phyloP scores from a whole-genome alignment of 139 green algal species.

The Chlorella sp. region DNA sequence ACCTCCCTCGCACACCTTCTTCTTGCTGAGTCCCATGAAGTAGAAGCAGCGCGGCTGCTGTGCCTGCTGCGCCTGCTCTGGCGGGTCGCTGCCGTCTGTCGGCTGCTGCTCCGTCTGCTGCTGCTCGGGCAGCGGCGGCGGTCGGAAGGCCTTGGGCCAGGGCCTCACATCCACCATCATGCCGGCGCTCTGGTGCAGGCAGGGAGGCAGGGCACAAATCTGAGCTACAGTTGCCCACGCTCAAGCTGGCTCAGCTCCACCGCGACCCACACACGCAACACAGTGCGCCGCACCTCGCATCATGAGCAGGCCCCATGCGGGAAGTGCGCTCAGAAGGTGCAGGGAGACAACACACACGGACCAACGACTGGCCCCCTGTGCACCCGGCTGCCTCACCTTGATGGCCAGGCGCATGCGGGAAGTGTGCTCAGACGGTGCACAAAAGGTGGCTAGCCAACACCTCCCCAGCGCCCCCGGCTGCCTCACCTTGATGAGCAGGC shows the following conservation, averaged over 20 bases:
- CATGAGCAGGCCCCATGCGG: too few relatives aligned
- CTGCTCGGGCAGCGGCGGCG: background rate
- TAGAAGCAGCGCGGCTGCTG: slow-evolving; percentile 55
- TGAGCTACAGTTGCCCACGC: too few relatives aligned
- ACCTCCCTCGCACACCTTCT: slow-evolving; percentile 48
- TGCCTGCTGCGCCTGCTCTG: background rate
- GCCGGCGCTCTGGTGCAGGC: slow-evolving; percentile 48
- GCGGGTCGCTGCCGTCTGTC: background rate
- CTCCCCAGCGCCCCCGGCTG: background rate
- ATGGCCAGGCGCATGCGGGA: slow-evolving; percentile 85
- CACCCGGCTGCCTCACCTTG: background rate
- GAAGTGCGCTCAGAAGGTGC: too few relatives aligned
- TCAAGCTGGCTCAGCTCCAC: too few relatives aligned
- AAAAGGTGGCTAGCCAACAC: too few relatives aligned
- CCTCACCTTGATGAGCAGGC: slow-evolving; percentile 70
- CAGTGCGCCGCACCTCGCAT: too few relatives aligned
- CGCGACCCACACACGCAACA: too few relatives aligned
- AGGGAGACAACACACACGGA: too few relatives aligned
- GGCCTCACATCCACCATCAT: slow-evolving; percentile 80
- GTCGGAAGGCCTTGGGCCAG: slow-evolving; percentile 64
- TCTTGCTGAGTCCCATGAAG: slow-evolving; percentile 81
- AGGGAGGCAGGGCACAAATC: slow-evolving; percentile 4
- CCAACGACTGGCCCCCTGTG: too few relatives aligned
- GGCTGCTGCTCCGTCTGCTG: background rate
- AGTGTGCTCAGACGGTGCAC: too few relatives aligned